A percentile compares a stretch with the other conserved stretches of the same genome.
Conservation (phyloP, 495 filamentous ascomycete species). For the Penicillium silybi region DNA sequence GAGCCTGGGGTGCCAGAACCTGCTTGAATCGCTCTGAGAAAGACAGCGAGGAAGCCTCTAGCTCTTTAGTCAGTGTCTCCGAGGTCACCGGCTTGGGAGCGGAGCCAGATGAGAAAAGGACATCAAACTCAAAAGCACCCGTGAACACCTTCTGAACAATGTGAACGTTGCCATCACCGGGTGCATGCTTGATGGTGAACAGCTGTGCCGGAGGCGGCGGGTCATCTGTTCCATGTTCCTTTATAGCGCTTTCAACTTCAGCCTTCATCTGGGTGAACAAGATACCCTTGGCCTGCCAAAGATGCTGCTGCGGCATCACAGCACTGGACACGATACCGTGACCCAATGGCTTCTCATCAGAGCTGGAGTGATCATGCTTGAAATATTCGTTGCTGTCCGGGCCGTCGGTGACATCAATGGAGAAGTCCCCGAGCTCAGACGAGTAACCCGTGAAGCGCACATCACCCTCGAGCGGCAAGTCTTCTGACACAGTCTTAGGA, state of each 20-base stretch:
- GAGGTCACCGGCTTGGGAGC: conserved; percentile 57
- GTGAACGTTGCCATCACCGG: conserved; percentile 76
- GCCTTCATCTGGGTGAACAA: conserved; percentile 75
- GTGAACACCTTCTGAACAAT: conserved; percentile 90
- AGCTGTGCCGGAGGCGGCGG: conserved; percentile 81
- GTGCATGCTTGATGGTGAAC: conserved; percentile 69
- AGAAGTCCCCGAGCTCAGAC: conserved; percentile 76
- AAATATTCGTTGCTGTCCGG: conserved; percentile 60
- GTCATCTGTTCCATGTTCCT: conserved; percentile 64
- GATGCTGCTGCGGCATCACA: conserved; percentile 57
- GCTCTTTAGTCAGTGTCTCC: conserved; percentile 63
- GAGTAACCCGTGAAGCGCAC: conserved; percentile 74
- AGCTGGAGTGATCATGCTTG: conserved; percentile 56
- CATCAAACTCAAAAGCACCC: conserved; percentile 88
- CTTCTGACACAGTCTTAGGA: conserved; percentile 40
- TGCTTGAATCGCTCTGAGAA: conserved; percentile 73
- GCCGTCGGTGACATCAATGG: conserved; percentile 70
- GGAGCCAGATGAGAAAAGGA: conserved; percentile 83
- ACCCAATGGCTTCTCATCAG: conserved; percentile 70
- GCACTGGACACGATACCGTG: conserved; percentile 70
- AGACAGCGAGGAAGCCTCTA: conserved; percentile 57
- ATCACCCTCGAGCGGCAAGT: conserved; percentile 63
- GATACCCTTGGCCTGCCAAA: conserved; percentile 85
- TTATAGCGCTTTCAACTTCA: conserved; percentile 63
- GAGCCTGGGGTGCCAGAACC: conserved; percentile 68